Percentiles rank a stretch among this genome's conserved stretches.
phyloP scores from a whole-genome alignment of 768 basidiomycete genomes.

The Leucocoprinus sp. region DNA sequence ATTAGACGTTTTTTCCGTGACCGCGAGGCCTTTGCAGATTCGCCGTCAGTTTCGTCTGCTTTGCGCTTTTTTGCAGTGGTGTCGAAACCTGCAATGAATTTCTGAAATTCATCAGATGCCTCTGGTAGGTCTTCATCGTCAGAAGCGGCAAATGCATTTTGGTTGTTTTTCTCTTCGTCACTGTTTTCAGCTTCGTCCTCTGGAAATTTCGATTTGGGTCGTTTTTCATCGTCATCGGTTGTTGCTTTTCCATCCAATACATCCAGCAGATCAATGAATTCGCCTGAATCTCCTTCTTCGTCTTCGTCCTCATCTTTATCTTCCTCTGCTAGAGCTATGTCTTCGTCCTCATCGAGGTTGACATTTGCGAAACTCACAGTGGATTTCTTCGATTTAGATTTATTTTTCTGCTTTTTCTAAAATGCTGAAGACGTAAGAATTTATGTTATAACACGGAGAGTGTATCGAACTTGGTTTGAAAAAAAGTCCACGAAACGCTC shows the following conservation, averaged over 20 bases:
- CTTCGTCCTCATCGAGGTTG: conserved; percentile 57
- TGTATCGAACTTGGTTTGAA: conserved; percentile 30
- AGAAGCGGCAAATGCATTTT: conserved; percentile 30
- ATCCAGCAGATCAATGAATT: conserved; percentile 59
- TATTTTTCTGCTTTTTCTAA: conserved; percentile 20
- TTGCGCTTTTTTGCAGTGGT: conserved; percentile 63
- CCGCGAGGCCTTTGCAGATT: conserved; percentile 16
- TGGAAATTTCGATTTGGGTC: conserved; percentile 20
- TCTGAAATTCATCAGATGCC: conserved; percentile 61
- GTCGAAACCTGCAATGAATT: conserved; percentile 64
- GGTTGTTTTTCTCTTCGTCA: conserved; percentile 26
- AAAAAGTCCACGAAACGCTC: conserved; percentile 70
- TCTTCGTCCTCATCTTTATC: conserved; percentile 37
- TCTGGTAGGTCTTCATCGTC: conserved; percentile 43
- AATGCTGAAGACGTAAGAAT: conserved; percentile 5
- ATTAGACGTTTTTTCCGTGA: conserved; percentile 53
- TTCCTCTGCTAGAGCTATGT: conserved; percentile 25
- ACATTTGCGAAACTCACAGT: conserved; percentile 45
- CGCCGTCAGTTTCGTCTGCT: conserved; percentile 26
- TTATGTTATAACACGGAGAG: conserved; percentile 6
- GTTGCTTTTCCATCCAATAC: conserved; percentile 58
- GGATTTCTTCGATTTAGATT: conserved; percentile 24
- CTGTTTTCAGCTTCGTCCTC: conserved; percentile 25
- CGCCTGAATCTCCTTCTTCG: conserved; percentile 40
- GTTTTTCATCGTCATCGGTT: conserved; percentile 31